phyloP scores from a whole-genome alignment of 768 basidiomycete species.

The Pleurotus sapidus region DNA sequence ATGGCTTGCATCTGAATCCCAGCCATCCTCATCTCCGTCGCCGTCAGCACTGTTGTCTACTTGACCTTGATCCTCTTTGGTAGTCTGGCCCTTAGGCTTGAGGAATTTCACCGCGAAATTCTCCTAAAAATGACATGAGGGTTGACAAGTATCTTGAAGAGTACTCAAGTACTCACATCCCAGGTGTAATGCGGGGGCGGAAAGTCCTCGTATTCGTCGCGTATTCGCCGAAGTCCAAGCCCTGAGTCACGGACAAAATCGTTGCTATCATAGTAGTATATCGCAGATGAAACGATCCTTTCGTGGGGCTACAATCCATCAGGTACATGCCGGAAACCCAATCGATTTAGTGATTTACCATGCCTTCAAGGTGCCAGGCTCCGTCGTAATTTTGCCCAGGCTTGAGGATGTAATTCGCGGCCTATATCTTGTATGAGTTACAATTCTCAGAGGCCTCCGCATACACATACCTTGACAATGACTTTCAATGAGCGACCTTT shows the following conservation, averaged over 20 bases:
- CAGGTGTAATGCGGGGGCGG: background rate
- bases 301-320: slow-evolving; percentile 11
- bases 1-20: background rate
- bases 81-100: background rate
- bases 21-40: background rate
- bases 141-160: no score
- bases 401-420: slow-evolving; percentile 14
- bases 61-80: no score
- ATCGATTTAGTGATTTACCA: no score
- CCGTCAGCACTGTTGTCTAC: no score
- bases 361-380: slow-evolving; percentile 16
- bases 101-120: background rate
- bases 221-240: slow-evolving; percentile 6
- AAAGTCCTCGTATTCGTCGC: background rate
- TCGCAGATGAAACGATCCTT: slow-evolving; percentile 11
- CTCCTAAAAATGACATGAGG: background rate
- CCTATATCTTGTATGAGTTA: background rate
- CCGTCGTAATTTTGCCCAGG: slow-evolving; percentile 15
- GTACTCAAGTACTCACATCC: no score
- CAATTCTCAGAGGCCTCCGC: no score
- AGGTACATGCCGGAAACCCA: no score
- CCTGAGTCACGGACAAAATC: slow-evolving; percentile 7
- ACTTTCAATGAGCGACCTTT: background rate
- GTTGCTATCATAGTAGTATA: slow-evolving; percentile 15
- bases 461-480: background rate